Conservation (phyloP, 148 eudicot genomes). For the Dianthus caryophyllus region DNA sequence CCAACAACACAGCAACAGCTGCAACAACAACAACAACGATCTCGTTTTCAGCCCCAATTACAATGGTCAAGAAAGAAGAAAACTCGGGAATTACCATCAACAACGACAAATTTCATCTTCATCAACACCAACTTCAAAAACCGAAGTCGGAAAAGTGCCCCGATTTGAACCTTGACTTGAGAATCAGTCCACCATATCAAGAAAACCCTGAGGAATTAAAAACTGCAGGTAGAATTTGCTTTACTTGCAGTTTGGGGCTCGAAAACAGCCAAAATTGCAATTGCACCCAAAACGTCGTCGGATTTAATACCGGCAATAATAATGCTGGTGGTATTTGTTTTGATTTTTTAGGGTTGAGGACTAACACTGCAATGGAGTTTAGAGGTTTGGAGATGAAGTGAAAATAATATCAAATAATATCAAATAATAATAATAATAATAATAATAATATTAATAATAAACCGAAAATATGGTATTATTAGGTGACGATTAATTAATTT, state of each 20-base stretch:
- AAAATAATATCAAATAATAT: background rate
- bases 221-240: conserved; percentile 45
- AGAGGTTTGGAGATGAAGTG: conserved; percentile 84
- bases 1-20: conserved; percentile 2
- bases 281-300: conserved; percentile 34
- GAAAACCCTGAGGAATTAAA: conserved; percentile 27
- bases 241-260: conserved; percentile 64
- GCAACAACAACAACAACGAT: conserved; percentile 38
- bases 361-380: conserved; percentile 50
- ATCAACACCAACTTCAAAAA: conserved; percentile 18
- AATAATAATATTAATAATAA: background rate
- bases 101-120: conserved; percentile 9
- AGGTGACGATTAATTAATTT: background rate
- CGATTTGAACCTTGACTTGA: conserved; percentile 76
- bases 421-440: background rate
- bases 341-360: conserved; percentile 73
- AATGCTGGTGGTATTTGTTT: conserved; percentile 40
- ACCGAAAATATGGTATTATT: background rate
- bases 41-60: conserved; percentile 40
- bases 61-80: conserved; percentile 28
- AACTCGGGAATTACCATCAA: conserved; percentile 16
- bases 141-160: conserved; percentile 43
- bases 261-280: conserved; percentile 53
- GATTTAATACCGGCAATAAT: conserved; percentile 23
- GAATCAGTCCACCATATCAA: conserved; percentile 76